phyloP scores from a whole-genome alignment of 2,329 filamentous ascomycete species.

The Neonectria sp. region DNA sequence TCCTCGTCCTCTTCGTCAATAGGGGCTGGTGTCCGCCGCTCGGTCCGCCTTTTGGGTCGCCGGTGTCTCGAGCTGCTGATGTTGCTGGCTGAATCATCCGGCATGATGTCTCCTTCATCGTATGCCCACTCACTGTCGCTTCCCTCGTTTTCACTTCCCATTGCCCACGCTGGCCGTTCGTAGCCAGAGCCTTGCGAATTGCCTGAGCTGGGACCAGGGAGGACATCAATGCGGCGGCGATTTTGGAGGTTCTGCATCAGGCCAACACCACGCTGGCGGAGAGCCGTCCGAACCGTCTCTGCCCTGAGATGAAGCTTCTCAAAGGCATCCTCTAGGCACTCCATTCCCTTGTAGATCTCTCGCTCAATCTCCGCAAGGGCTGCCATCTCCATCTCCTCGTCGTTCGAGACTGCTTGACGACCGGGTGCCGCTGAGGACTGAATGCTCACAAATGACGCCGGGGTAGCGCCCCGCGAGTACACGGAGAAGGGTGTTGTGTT shows the following conservation, averaged over 20 bases:
- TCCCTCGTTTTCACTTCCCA: constrained; percentile 62
- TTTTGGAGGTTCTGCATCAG: constrained; percentile 76
- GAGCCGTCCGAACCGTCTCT: constrained; percentile 81
- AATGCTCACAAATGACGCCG: constrained; percentile 71
- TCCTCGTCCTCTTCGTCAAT: constrained; percentile 84
- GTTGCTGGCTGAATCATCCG: constrained; percentile 86
- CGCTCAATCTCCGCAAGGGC: constrained; percentile 92
- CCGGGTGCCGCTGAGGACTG: constrained; percentile 63
- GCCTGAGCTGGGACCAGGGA: constrained; percentile 63
- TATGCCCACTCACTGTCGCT: constrained; percentile 73
- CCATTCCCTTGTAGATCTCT: constrained; percentile 95
- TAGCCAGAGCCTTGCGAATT: constrained; percentile 62
- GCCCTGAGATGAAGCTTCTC: constrained; percentile 91
- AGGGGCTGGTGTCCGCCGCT: constrained; percentile 79
- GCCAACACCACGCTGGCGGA: constrained; percentile 87
- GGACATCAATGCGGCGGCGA: constrained; percentile 71
- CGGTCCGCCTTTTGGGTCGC: constrained; percentile 76
- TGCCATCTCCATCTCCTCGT: constrained; percentile 94
- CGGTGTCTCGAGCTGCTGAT: constrained; percentile 80
- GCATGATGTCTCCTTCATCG: constrained; percentile 75
- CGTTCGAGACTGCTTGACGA: constrained; percentile 81
- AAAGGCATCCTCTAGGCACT: constrained; percentile 93
- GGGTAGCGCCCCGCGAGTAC: constrained; percentile 71
- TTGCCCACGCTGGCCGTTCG: constrained; percentile 58
- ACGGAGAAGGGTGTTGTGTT: constrained; percentile 65